Evolutionary conservation across 179 eudicot species (phyloP), one percentile per base, ranked within the genome.

Genomic region (Actinidia chinensis): DNA sequence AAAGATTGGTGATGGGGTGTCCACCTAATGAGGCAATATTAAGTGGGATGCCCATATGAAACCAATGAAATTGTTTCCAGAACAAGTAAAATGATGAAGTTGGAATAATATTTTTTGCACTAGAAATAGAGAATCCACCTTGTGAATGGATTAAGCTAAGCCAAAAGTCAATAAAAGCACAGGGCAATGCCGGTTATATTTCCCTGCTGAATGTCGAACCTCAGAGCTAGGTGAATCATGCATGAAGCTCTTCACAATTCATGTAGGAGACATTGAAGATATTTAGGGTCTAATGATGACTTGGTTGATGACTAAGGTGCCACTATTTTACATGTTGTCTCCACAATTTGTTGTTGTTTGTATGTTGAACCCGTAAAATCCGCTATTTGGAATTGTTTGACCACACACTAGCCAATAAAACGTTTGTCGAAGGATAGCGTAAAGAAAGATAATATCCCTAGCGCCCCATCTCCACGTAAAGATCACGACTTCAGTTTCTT

Each of bases 11-110:
- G 40, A 47, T 70, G 74, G 56, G 72, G 10, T n/a, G 1, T 43
- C 72, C 72, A 68, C 72, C 72, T 43, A 68, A 44, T 68, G 72
- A 68, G 72, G 72, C 72, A 68, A 20, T 8, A 68, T 18, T 18
- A 43, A 44, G 52, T 68, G 79, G 79, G 54, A 67, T 33, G 60
- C 17, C 48, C 78, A 75, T 28, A 12, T 65, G 4, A 63, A 58
- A 60, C 33, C 72, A 50, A 63, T 64, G 48, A 64, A 64, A 64
- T 64, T 2, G 42, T 22, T 48, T 70, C 48, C 23, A 44, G 44
- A 46, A 11, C 14, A 13, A n/a, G 28, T 11, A 47, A 64, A 76
- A 76, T 76, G 79, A 65, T 76, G 79, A 47, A 48, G 58, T 12
- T 46, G 74, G 14, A 47, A 42, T 56, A 70, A 70, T n/a, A n/a